phyloP scores from a whole-genome alignment of 164 flowering plant genomes.

The Magnolia sinica region DNA sequence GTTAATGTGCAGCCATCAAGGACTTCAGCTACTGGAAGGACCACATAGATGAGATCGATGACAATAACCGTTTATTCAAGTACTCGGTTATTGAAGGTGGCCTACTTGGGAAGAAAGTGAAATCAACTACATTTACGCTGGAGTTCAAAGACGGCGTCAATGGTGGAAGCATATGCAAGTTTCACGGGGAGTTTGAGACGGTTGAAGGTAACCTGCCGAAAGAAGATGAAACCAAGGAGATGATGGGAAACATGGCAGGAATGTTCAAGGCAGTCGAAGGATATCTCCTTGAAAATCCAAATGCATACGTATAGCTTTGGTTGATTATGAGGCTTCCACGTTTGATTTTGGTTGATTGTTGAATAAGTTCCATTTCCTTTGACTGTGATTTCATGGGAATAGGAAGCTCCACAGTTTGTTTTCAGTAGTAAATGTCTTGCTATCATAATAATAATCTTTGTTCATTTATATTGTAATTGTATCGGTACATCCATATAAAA shows the following conservation, averaged over 20 bases:
- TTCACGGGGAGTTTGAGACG: background rate
- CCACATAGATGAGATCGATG: background rate
- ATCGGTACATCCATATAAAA: too few species aligned
- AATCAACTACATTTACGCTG: background rate
- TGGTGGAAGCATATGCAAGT: background rate
- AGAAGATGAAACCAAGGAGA: conserved; percentile 3
- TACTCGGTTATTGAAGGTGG: conserved; percentile 9
- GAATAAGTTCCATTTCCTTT: too few species aligned
- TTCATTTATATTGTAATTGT: too few species aligned
- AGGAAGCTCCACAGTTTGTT: too few species aligned
- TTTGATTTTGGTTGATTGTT: too few species aligned
- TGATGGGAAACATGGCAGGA: background rate
- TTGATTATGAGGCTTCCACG: background rate
- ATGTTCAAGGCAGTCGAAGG: conserved; percentile 6
- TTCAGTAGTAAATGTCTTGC: too few species aligned
- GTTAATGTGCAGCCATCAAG: background rate
- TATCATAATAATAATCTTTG: too few species aligned
- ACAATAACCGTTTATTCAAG: background rate
- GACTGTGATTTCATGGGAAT: too few species aligned
- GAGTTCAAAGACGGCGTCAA: background rate
- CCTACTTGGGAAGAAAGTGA: conserved; percentile 5
- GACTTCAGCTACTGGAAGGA: conserved; percentile 7
- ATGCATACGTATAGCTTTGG: conserved; percentile 1
- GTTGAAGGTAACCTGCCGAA: background rate
- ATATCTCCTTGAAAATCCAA: conserved; percentile 3